phyloP scores from a whole-genome alignment of 495 filamentous ascomycete species.

The Penicillium canescens region DNA sequence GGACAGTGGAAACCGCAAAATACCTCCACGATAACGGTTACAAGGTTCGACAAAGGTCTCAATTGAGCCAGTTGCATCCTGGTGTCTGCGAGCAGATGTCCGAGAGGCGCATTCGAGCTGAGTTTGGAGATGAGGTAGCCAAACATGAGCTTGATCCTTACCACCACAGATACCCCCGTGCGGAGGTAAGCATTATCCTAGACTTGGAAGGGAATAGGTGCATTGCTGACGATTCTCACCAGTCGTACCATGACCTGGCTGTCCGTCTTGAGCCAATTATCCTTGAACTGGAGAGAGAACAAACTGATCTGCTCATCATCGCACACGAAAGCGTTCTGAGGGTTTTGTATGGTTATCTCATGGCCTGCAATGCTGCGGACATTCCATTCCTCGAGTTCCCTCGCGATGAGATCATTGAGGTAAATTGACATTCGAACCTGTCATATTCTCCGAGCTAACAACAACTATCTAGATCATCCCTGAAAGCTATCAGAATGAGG shows the following conservation, averaged over 20 bases:
- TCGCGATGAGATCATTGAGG: constrained; percentile 95
- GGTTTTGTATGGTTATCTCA: constrained; percentile 95
- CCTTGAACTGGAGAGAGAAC: constrained; percentile 93
- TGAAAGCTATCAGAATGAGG: constrained; percentile 93
- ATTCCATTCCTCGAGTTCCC: constrained; percentile 95
- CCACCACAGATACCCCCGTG: constrained; percentile 93
- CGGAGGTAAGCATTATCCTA: constrained; percentile 63
- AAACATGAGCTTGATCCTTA: constrained; percentile 96
- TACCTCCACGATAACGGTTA: constrained; percentile 76
- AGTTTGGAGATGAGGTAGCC: constrained; percentile 84
- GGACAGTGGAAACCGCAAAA: constrained; percentile 89
- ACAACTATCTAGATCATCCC: constrained; percentile 73
- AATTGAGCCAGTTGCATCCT: constrained; percentile 96
- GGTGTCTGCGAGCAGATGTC: constrained; percentile 92
- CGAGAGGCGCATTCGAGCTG: constrained; percentile 72
- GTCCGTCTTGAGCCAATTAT: constrained; percentile 99
- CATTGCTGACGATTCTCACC: constrained; percentile 15
- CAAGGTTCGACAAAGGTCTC: constrained; percentile 83
- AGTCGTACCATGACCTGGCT: constrained; percentile 98
- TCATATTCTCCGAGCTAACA: constrained; percentile 13
- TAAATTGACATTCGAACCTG: constrained; percentile 26
- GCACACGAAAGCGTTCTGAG: constrained; percentile 96
- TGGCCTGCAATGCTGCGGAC: constrained; percentile 96
- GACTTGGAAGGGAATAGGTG: not conserved
- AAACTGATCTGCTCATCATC: constrained; percentile 95